A percentile compares a stretch with the other conserved stretches of the same genome.
Evolutionary conservation across 23 red algal species (phyloP).

Genomic region (Pyropia haitanensis): DNA sequence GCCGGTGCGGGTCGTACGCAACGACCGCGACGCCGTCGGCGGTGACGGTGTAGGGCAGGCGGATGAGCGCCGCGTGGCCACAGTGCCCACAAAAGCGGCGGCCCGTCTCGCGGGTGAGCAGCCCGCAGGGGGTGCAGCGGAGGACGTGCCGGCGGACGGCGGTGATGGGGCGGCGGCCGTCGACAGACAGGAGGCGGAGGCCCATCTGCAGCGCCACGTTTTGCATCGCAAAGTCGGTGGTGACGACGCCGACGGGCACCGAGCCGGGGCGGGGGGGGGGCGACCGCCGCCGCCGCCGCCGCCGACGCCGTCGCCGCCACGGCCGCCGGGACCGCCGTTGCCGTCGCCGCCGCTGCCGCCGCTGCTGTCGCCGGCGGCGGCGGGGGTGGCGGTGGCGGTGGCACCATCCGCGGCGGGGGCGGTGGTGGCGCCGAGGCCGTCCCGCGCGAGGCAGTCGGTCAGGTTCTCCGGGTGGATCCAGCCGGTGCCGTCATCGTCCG

Average conservation of each 20-base stretch:
- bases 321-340: no score
- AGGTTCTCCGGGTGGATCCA: conserved; percentile 83
- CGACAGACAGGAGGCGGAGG: conserved; percentile 52
- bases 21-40: conserved; percentile 50
- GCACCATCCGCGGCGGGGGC: no score
- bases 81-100: conserved; percentile 70
- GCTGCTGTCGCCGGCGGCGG: no score
- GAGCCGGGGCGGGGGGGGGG: no score
- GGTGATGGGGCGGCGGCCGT: conserved; percentile 61
- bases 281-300: no score
- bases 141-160: conserved; percentile 51
- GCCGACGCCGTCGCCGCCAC: no score
- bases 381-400: no score
- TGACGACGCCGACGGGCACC: conserved; percentile 13
- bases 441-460: conserved; percentile 33
- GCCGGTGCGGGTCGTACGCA: conserved; percentile 44
- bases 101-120: conserved; percentile 45
- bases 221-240: conserved; percentile 93
- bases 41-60: conserved; percentile 50
- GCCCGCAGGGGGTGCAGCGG: conserved; percentile 57
- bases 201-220: conserved; percentile 92
- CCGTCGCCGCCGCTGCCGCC: no score
- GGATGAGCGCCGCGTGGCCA: conserved; percentile 55
- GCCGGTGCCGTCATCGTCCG: conserved; percentile 38
- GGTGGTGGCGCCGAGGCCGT: neutral